Evolutionary conservation across 116 monocot species (phyloP), one percentile per base, ranked within the genome.

Genomic region (Dioscorea cayenensis): DNA sequence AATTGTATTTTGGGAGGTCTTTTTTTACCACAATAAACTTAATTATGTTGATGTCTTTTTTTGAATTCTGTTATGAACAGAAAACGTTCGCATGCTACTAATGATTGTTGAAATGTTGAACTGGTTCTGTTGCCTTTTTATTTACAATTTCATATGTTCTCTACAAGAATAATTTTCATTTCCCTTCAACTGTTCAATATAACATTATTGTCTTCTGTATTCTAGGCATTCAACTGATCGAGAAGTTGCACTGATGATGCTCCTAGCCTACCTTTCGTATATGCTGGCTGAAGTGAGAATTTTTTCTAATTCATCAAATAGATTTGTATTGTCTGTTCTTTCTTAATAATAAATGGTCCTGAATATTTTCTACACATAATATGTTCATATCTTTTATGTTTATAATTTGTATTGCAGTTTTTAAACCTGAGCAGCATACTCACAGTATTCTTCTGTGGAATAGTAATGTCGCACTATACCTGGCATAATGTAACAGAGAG

Each of bases 401-500:
- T 51, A 18, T 73, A 13, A 51, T 76, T 66, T 70, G n/a, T 52
- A 37, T 73, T 82, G 73, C 83, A 99, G 99, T 72, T 99, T 73
- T 78, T 84, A 61, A 68, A 99, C 84, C 79, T 94, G 52, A 99
- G 99, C 76, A 87, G 94, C 10, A 99, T 99, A 68, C 87, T 99
- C 28, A 99, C 94, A 48, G 99, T 99, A 22, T 99, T 99, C 84
- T 99, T 99, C 74, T 99, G 94, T 65, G 99, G 99, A 20, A 94
- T 99, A 65, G 89, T 99, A 49, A 99, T 99, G 99, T 99, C 99
- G 28, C 99, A 99, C 73, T 99, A 99, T 70, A 94, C 99, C 18
- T 99, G 99, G 99, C 99, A 99, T 67, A 99, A 99, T 79, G 94
- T 99, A 69, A 99, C 99, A 28, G 99, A 99, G 75, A 94, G 91